A percentile compares a stretch with the other conserved stretches of the same genome.
Evolutionary conservation across 257 asterid genomes (phyloP).

Genomic region (Nicotiana otophora): DNA sequence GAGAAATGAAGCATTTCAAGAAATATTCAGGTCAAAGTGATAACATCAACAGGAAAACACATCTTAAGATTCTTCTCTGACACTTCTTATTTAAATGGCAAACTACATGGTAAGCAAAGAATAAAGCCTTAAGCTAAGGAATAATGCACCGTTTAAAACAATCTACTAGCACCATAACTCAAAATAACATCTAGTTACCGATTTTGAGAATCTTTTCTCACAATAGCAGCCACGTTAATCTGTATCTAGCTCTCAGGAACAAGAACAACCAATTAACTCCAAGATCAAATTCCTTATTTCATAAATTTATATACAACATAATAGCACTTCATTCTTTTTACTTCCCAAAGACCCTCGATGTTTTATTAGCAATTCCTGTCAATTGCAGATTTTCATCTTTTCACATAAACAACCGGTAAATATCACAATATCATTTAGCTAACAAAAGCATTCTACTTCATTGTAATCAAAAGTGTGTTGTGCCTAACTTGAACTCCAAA

Average conservation of each 20-base stretch:
- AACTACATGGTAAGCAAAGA: background rate
- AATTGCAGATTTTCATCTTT: background rate
- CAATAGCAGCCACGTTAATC: background rate
- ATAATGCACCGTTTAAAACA: background rate
- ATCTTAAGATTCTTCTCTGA: background rate
- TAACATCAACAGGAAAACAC: background rate
- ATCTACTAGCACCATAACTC: background rate
- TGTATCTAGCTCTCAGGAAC: background rate
- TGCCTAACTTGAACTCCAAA: background rate
- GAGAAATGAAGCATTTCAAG: conserved; percentile 27
- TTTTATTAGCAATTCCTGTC: background rate
- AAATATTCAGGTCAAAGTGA: background rate
- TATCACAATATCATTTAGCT: background rate
- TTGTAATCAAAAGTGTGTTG: background rate
- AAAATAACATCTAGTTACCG: background rate
- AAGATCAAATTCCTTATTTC: conserved; percentile 2
- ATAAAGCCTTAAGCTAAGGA: conserved; percentile 1
- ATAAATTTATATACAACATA: background rate
- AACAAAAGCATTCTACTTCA: conserved; percentile 1
- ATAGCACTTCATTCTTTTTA: background rate
- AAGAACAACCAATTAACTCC: background rate
- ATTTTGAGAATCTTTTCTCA: background rate
- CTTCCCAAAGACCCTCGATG: background rate
- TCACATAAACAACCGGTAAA: background rate
- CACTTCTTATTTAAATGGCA: background rate